Evolutionary conservation across 2,329 filamentous ascomycete genomes (phyloP).

Genomic region (Penicillium oxalicum): DNA sequence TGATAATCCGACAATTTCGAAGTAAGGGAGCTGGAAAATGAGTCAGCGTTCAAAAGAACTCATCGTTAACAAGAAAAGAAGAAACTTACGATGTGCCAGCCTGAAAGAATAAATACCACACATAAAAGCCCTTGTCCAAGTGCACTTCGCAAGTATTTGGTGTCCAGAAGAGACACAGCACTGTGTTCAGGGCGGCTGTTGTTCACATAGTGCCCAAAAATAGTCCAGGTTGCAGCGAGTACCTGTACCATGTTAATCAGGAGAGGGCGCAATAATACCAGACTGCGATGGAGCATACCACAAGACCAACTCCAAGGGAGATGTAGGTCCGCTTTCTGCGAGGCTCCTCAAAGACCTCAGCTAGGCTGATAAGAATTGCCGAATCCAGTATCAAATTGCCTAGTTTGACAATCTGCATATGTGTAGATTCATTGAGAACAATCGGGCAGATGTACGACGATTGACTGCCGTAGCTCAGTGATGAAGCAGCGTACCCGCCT

Average conservation of each 20-base stretch:
- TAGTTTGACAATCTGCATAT: conserved; percentile 35
- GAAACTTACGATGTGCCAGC: conserved; percentile 37
- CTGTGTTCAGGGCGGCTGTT: conserved; percentile 33
- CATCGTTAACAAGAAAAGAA: background rate
- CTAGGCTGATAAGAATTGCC: conserved; percentile 32
- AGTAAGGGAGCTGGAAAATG: conserved; percentile 33
- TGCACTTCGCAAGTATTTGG: conserved; percentile 35
- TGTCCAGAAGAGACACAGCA: conserved; percentile 35
- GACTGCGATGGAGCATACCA: conserved; percentile 20
- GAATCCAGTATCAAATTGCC: conserved; percentile 39
- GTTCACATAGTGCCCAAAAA: conserved; percentile 32
- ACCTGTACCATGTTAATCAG: conserved; percentile 21
- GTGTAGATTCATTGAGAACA: conserved; percentile 27
- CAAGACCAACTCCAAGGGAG: conserved; percentile 26
- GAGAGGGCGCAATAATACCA: background rate
- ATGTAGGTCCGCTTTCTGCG: conserved; percentile 21
- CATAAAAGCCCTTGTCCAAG: conserved; percentile 32
- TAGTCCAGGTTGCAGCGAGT: conserved; percentile 33
- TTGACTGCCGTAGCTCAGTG: conserved; percentile 30
- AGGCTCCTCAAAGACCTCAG: conserved; percentile 24
- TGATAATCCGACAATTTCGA: conserved; percentile 36
- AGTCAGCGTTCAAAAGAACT: conserved; percentile 7
- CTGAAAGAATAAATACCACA: conserved; percentile 30
- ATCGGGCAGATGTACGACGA: conserved; percentile 49
- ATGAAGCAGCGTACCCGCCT: conserved; percentile 34